Evolutionary conservation across 2,329 filamentous ascomycete genomes (phyloP).

Genomic region (Blastomyces gilchristii): DNA sequence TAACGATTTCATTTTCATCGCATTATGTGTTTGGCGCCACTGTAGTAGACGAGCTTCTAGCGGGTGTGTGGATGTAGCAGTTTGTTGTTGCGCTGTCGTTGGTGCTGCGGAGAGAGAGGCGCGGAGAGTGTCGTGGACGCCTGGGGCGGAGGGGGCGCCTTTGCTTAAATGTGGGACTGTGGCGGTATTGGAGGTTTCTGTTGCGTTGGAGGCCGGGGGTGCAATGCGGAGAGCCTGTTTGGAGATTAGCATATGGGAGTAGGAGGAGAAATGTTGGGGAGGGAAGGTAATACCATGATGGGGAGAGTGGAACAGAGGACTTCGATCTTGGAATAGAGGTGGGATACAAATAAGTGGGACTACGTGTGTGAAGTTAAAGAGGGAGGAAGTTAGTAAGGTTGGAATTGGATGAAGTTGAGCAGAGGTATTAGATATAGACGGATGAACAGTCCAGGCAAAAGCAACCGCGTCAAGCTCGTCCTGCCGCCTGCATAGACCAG

Average conservation of each 20-base stretch:
- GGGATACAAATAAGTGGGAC: not conserved
- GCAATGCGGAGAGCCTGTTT: slow-evolving; percentile 78
- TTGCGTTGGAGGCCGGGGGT: slow-evolving; percentile 57
- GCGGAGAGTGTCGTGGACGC: slow-evolving; percentile 87
- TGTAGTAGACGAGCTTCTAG: slow-evolving; percentile 80
- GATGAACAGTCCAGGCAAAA: not conserved
- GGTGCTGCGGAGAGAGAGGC: slow-evolving; percentile 57
- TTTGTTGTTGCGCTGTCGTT: slow-evolving; percentile 31
- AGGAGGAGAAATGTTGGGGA: not conserved
- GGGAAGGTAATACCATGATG: slow-evolving; percentile 10
- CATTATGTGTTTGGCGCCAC: slow-evolving; percentile 85
- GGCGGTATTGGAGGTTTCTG: slow-evolving; percentile 51
- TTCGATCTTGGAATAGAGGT: not conserved
- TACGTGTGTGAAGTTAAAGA: not conserved
- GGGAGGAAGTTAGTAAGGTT: not conserved
- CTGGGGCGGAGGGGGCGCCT: slow-evolving; percentile 80
- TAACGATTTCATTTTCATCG: slow-evolving; percentile 77
- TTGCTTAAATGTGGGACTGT: slow-evolving; percentile 47
- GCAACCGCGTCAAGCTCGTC: slow-evolving; percentile 31
- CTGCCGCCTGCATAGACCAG: slow-evolving; percentile 20
- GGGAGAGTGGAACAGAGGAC: not conserved
- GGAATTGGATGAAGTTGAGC: not conserved
- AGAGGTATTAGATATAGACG: not conserved
- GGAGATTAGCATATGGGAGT: slow-evolving; percentile 5
- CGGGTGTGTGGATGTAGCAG: slow-evolving; percentile 62